A percentile compares a stretch with the other conserved stretches of the same genome.
Evolutionary conservation across 148 eudicot species (phyloP).

Genomic region (Diospyros lotus): DNA sequence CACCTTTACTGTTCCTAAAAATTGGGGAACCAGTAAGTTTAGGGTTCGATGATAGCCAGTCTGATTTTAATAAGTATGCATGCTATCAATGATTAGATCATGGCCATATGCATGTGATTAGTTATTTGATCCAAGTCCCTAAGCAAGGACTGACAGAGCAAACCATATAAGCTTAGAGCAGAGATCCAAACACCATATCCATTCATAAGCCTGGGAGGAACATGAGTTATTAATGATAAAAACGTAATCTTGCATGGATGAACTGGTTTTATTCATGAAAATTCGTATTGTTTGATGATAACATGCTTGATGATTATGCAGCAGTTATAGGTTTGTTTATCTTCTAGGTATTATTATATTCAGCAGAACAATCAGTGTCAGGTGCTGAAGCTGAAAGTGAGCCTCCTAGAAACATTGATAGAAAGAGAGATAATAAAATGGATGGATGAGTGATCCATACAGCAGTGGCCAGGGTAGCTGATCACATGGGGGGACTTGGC

Average conservation of each 20-base stretch:
- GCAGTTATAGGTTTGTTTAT: not conserved
- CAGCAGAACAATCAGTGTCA: not conserved
- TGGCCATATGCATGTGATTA: too few species aligned
- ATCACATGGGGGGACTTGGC: constrained; percentile 22
- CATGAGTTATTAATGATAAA: not conserved
- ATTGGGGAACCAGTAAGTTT: too few species aligned
- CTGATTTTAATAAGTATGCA: too few species aligned
- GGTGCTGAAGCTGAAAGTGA: not conserved
- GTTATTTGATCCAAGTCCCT: not conserved
- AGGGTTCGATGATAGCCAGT: too few species aligned
- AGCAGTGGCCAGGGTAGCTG: constrained; percentile 20
- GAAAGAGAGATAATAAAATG: not conserved
- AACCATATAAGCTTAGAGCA: not conserved
- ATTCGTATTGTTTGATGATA: not conserved
- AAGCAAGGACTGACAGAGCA: not conserved
- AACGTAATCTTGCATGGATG: not conserved
- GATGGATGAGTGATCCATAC: not conserved
- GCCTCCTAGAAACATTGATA: not conserved
- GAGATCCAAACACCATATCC: not conserved
- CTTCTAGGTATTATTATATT: not conserved
- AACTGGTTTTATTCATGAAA: not conserved
- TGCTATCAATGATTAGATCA: too few species aligned
- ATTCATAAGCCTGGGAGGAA: not conserved
- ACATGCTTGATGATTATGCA: not conserved
- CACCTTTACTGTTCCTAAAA: too few species aligned